Conservation (phyloP, 768 basidiomycete genomes). For the Amanita rimosa region DNA sequence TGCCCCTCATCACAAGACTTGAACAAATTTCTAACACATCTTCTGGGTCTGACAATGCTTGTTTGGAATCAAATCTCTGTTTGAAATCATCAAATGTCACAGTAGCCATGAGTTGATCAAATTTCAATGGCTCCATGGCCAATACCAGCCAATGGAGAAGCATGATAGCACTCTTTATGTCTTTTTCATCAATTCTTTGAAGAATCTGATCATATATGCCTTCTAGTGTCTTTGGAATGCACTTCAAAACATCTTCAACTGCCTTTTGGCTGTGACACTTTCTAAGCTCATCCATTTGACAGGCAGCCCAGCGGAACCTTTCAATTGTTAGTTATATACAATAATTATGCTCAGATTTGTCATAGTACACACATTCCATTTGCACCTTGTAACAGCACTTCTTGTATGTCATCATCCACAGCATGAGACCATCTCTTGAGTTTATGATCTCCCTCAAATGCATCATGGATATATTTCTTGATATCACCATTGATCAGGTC, state of each 20-base stretch:
- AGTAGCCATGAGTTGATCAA: background rate
- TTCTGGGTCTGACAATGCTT: background rate
- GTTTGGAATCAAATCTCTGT: background rate
- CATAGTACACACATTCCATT: background rate
- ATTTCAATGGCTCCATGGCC: background rate
- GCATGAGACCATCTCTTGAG: background rate
- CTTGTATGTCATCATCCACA: background rate
- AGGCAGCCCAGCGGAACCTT: background rate
- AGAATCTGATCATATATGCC: slow-evolving; percentile 4
- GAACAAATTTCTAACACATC: background rate
- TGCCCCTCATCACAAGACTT: background rate
- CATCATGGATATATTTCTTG: background rate
- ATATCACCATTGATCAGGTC: background rate
- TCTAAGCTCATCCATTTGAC: background rate
- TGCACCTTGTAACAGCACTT: background rate
- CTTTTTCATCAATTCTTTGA: background rate
- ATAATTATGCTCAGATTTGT: no score
- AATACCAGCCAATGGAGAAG: background rate
- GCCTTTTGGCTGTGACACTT: background rate
- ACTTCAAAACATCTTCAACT: background rate
- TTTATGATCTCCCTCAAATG: background rate
- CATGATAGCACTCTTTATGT: background rate
- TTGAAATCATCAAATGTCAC: background rate
- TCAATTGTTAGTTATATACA: background rate
- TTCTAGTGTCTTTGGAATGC: background rate